These are phyloP conservation scores for Phytomonas sp. DNA, from an alignment of 208 protist genomes.

Conservation along the genomic window DNA sequence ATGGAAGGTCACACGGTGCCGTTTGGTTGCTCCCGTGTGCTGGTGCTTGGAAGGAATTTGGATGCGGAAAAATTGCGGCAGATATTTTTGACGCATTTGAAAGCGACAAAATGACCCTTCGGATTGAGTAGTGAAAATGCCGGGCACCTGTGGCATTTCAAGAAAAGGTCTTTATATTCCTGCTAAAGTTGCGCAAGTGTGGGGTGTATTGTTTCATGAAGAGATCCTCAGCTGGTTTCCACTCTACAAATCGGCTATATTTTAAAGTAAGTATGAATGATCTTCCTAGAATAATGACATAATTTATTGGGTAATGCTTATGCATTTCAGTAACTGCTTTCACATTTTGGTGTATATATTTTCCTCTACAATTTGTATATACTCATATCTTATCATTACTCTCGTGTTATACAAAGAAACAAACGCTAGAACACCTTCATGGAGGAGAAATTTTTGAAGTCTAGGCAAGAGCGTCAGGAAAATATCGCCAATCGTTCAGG, in stretches of 20 bases:
- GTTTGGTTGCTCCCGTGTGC: slow-evolving; percentile 49
- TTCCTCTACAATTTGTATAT: neutral
- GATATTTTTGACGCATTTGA: slow-evolving; percentile 62
- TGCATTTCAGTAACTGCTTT: neutral
- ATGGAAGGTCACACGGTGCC: slow-evolving; percentile 76
- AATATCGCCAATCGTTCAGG: slow-evolving; percentile 28
- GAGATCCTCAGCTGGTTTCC: neutral
- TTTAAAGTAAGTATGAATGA: neutral
- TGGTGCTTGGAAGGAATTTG: slow-evolving; percentile 65
- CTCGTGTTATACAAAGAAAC: slow-evolving; percentile 8
- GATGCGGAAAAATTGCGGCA: slow-evolving; percentile 43
- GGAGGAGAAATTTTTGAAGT: slow-evolving; percentile 68
- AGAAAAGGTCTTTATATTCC: neutral
- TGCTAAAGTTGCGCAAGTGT: neutral
- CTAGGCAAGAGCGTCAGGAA: slow-evolving; percentile 58
- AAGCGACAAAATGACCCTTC: slow-evolving; percentile 22
- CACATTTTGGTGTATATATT: neutral
- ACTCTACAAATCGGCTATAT: neutral
- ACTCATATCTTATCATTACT: neutral
- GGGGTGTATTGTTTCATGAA: neutral
- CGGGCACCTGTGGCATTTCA: neutral
- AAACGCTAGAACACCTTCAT: slow-evolving; percentile 12
- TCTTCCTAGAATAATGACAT: neutral
- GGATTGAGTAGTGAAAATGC: neutral
- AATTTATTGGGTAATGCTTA: neutral